phyloP scores from a whole-genome alignment of 495 filamentous ascomycete genomes.

The Cetradonia linearis region DNA sequence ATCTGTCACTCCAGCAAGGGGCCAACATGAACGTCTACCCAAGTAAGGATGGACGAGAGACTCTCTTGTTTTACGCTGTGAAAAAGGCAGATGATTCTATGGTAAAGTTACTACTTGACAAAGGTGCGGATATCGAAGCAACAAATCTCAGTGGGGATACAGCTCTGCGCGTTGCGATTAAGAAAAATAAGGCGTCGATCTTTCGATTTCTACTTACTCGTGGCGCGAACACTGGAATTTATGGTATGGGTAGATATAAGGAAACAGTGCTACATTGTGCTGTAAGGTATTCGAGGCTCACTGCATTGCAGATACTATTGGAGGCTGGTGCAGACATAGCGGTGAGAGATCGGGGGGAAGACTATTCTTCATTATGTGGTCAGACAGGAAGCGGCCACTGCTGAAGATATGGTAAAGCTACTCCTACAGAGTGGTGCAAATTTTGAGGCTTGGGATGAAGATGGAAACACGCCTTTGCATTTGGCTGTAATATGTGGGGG shows the following conservation, averaged over 20 bases:
- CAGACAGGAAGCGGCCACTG: not conserved
- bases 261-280: too few relatives aligned
- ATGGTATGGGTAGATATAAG: too few relatives aligned
- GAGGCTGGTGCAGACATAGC: not conserved
- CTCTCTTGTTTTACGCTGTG: not conserved
- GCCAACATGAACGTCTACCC: not conserved
- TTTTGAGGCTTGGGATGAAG: not conserved
- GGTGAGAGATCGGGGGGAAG: not conserved
- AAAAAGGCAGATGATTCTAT: not conserved
- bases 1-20: not conserved
- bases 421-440: not conserved
- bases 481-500: not conserved
- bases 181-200: too few relatives aligned
- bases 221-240: too few relatives aligned
- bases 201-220: too few relatives aligned
- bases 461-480: conserved; percentile 4
- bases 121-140: not conserved
- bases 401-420: not conserved
- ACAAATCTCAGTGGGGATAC: not conserved
- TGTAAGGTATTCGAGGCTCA: too few relatives aligned
- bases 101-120: not conserved
- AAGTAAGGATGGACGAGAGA: not conserved
- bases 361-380: not conserved
- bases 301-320: too few relatives aligned
- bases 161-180: not conserved